Evolutionary conservation across 169 alveolate genomes (phyloP).

Genomic region (Babesia gibsoni): DNA sequence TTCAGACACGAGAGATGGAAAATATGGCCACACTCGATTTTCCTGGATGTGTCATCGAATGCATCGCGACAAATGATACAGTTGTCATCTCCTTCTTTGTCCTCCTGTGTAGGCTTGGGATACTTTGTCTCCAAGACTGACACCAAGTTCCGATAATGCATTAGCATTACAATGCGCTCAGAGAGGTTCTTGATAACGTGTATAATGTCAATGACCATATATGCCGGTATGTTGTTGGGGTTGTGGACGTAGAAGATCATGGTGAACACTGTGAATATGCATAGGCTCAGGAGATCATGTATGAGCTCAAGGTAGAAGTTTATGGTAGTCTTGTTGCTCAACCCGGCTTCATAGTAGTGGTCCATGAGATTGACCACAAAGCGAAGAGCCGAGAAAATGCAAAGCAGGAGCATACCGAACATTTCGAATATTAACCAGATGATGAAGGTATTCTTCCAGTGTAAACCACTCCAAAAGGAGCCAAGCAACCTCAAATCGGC

Average conservation of each 20-base stretch:
- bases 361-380: constrained; percentile 43
- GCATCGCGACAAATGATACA: constrained; percentile 86
- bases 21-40: constrained; percentile 83
- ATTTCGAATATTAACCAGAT: constrained; percentile 83
- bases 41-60: constrained; percentile 74
- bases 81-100: constrained; percentile 72
- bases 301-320: constrained; percentile 67
- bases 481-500: constrained; percentile 62
- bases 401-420: constrained; percentile 31
- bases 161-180: constrained; percentile 32
- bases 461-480: constrained; percentile 60
- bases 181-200: constrained; percentile 64
- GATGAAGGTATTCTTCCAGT: constrained; percentile 77
- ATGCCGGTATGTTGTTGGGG: constrained; percentile 81
- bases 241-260: constrained; percentile 76
- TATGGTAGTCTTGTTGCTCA: constrained; percentile 65
- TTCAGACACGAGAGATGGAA: constrained; percentile 79
- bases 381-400: constrained; percentile 16
- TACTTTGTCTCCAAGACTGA: constrained; percentile 14
- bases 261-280: constrained; percentile 53
- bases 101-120: constrained; percentile 80
- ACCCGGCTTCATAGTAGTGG: constrained; percentile 39
- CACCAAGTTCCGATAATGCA: constrained; percentile 51
- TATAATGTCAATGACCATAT: constrained; percentile 83
- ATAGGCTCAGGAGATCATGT: constrained; percentile 66